Percentiles rank a stretch among this genome's conserved stretches.
Evolutionary conservation across 495 filamentous ascomycete species (phyloP).

Genomic region (Haplographium delicatum): DNA sequence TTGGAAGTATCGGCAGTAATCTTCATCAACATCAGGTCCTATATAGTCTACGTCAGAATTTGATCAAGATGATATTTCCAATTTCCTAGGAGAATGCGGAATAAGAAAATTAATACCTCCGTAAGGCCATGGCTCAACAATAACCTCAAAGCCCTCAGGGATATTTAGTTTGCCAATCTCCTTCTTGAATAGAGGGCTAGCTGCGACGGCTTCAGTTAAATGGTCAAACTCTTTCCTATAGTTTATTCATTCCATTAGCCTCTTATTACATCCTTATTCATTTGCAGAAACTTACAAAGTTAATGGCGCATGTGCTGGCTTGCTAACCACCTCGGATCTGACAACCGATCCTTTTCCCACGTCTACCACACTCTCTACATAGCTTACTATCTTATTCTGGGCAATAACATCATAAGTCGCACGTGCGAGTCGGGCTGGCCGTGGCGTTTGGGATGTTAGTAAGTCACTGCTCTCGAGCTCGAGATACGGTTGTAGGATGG

Average conservation of each 20-base stretch:
- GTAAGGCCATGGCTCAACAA: conserved; percentile 38
- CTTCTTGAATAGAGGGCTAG: conserved; percentile 48
- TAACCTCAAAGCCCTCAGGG: conserved; percentile 56
- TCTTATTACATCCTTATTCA: conserved; percentile 8
- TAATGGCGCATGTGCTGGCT: conserved; percentile 54
- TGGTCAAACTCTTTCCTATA: conserved; percentile 54
- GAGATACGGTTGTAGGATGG: conserved; percentile 11
- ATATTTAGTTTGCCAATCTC: conserved; percentile 46
- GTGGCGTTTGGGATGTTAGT: neutral
- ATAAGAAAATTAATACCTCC: conserved; percentile 69
- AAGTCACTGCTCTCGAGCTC: conserved; percentile 8
- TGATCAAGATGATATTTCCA: neutral
- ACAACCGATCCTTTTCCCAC: conserved; percentile 41
- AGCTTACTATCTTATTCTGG: conserved; percentile 49
- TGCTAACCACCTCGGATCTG: conserved; percentile 48
- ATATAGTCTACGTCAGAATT: conserved; percentile 49
- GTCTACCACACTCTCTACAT: conserved; percentile 59
- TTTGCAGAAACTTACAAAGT: conserved; percentile 51
- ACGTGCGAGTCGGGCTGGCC: conserved; percentile 48
- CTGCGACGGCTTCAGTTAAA: conserved; percentile 52
- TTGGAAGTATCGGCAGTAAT: conserved; percentile 12
- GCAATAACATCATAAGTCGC: conserved; percentile 62
- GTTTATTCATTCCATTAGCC: conserved; percentile 1
- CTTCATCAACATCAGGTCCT: conserved; percentile 11
- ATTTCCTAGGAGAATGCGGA: conserved; percentile 32